A percentile compares a stretch with the other conserved stretches of the same genome.
These are phyloP conservation scores for Camelina sativa DNA, from an alignment of 345 rosid species.

Conservation along the genomic window DNA sequence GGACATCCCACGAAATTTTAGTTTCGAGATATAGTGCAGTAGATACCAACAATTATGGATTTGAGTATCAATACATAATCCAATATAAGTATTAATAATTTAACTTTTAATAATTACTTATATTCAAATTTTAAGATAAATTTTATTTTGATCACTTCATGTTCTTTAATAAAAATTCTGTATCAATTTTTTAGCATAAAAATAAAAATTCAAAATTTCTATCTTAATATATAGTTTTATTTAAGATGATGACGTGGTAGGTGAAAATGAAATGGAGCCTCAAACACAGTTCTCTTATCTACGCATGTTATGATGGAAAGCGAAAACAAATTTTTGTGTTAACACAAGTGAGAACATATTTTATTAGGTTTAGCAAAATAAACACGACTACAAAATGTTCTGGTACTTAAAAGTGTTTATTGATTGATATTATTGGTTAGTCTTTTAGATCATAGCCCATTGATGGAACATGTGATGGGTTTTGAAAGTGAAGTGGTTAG, in stretches of 20 bases:
- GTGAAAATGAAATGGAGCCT: constrained; percentile 40
- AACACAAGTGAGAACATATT: neutral
- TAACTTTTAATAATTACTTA: too few species aligned
- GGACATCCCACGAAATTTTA: neutral
- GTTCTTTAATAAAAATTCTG: too few species aligned
- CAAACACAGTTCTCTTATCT: constrained; percentile 15
- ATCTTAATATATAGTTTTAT: too few species aligned
- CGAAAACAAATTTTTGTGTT: neutral
- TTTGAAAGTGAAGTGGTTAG: constrained; percentile 40
- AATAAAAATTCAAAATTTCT: too few species aligned
- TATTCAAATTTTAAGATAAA: too few species aligned
- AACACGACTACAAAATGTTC: neutral
- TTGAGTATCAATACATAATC: neutral
- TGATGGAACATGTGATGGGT: constrained; percentile 40
- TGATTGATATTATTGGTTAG: constrained; percentile 27
- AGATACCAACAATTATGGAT: neutral
- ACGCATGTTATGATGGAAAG: constrained; percentile 12
- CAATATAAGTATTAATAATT: neutral
- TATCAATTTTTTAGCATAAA: too few species aligned
- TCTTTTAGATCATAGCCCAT: constrained; percentile 28
- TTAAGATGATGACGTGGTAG: constrained; percentile 14
- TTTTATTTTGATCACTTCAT: too few species aligned
- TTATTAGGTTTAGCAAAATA: neutral
- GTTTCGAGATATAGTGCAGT: neutral
- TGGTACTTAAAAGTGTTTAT: neutral